Evolutionary conservation across 352 stramenopile species (phyloP).

Genomic region (Phytophthora colocasiae): DNA sequence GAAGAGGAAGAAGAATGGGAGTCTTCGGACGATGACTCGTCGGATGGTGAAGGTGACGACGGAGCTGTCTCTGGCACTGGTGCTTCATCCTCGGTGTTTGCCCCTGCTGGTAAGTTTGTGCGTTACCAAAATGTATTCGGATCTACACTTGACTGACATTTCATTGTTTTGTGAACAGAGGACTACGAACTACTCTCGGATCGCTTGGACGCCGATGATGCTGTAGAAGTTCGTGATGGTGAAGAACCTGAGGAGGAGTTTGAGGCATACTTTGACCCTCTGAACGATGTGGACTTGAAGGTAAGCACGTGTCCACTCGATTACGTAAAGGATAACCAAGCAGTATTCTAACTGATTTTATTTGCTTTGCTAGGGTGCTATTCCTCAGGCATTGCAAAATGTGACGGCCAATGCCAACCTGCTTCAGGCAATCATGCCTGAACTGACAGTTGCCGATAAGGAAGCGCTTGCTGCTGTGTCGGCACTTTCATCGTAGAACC

Average conservation of each 20-base stretch:
- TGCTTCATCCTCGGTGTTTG: slow-evolving; percentile 65
- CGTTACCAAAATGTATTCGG: background rate
- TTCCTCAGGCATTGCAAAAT: slow-evolving; percentile 65
- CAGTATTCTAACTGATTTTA: slow-evolving; percentile 7
- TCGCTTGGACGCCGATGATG: slow-evolving; percentile 50
- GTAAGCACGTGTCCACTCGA: slow-evolving; percentile 27
- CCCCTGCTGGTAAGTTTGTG: slow-evolving; percentile 61
- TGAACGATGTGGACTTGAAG: slow-evolving; percentile 85
- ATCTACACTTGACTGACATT: slow-evolving; percentile 8
- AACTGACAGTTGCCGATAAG: slow-evolving; percentile 75
- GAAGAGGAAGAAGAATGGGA: slow-evolving; percentile 85
- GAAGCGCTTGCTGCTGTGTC: slow-evolving; percentile 63
- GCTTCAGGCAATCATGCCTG: slow-evolving; percentile 69
- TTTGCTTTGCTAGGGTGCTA: slow-evolving; percentile 45
- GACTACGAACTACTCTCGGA: slow-evolving; percentile 77
- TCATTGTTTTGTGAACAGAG: slow-evolving; percentile 43
- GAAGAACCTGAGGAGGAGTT: slow-evolving; percentile 80
- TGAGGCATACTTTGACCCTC: slow-evolving; percentile 80
- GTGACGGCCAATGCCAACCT: slow-evolving; percentile 57
- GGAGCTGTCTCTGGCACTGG: slow-evolving; percentile 19
- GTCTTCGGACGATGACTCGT: slow-evolving; percentile 75
- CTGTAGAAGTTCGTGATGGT: slow-evolving; percentile 43
- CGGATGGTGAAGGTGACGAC: slow-evolving; percentile 62
- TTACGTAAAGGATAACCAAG: too few relatives aligned
- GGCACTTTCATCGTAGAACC: slow-evolving; percentile 47